phyloP scores from a whole-genome alignment of 768 basidiomycete genomes.

The Sarcodon aspratus region DNA sequence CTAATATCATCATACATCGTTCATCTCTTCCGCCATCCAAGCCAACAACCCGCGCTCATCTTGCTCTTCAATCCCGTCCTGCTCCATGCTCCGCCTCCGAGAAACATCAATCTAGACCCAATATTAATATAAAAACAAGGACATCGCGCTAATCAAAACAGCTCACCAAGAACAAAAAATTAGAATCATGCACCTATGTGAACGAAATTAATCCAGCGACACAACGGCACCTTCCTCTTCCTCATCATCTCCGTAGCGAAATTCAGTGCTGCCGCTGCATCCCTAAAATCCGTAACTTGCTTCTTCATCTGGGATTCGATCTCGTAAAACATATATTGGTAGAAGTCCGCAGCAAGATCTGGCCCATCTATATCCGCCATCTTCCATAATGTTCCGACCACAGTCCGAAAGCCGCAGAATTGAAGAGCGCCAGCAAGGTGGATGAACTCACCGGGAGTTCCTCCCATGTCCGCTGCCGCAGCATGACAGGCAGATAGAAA shows the following conservation, averaged over 20 bases:
- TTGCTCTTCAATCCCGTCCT: too few species aligned
- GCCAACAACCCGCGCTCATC: too few species aligned
- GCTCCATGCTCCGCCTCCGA: too few species aligned
- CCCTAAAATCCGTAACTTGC: not conserved
- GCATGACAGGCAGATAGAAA: constrained; percentile 39
- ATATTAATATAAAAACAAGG: too few species aligned
- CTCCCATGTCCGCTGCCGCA: constrained; percentile 21
- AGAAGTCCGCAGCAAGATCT: constrained; percentile 19
- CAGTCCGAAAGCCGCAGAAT: constrained; percentile 17
- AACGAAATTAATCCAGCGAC: constrained; percentile 4
- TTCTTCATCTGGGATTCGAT: too few species aligned
- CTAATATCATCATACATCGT: too few species aligned
- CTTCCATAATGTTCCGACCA: constrained; percentile 34
- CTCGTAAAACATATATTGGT: constrained; percentile 6
- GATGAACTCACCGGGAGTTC: constrained; percentile 23
- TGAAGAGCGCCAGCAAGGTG: constrained; percentile 33
- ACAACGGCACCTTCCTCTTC: not conserved
- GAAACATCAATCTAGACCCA: too few species aligned
- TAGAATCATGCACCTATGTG: constrained; percentile 3
- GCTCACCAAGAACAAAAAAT: too few species aligned
- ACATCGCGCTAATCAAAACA: too few species aligned
- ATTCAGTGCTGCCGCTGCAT: constrained; percentile 2
- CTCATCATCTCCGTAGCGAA: not conserved
- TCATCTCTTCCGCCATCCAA: too few species aligned
- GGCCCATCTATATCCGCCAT: constrained; percentile 27